Conservation (phyloP, 1,284 basidiomycete species). For the Golubevia sp. region DNA sequence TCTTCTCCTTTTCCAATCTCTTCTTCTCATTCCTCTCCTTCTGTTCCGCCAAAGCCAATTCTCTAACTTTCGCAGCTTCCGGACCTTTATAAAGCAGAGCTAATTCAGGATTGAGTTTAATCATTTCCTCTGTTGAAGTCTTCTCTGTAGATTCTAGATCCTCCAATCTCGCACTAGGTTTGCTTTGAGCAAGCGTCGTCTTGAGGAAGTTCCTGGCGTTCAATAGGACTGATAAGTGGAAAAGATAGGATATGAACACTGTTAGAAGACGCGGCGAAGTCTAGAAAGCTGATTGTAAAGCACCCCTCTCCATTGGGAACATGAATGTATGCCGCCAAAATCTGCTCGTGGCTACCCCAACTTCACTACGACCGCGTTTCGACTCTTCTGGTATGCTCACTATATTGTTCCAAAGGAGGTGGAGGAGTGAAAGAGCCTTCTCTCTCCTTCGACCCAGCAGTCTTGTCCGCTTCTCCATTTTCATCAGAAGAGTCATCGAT, state of each 20-base stretch:
- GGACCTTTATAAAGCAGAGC: not conserved
- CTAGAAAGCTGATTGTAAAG: too few relatives aligned
- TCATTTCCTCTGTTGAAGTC: not conserved
- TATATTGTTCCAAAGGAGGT: not conserved
- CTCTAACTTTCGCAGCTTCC: not conserved
- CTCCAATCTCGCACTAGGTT: not conserved
- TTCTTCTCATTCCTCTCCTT: not conserved
- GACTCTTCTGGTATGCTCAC: not conserved
- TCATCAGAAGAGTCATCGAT: not conserved
- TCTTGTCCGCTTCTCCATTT: not conserved
- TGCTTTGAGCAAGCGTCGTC: not conserved
- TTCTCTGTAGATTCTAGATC: not conserved
- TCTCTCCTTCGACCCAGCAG: not conserved
- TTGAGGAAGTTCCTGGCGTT: not conserved
- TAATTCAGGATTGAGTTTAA: not conserved
- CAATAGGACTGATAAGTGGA: not conserved
- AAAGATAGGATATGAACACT: not conserved
- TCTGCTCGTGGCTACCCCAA: too few relatives aligned
- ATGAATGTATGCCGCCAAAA: too few relatives aligned
- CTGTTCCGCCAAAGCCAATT: not conserved
- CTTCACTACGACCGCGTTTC: not conserved
- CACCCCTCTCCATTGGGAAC: too few relatives aligned
- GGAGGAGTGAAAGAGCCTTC: not conserved
- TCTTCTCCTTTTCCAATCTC: not conserved
- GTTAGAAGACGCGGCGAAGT: too few relatives aligned